phyloP scores from a whole-genome alignment of 345 rosid genomes.

The Aquilaria yunnanensis region DNA sequence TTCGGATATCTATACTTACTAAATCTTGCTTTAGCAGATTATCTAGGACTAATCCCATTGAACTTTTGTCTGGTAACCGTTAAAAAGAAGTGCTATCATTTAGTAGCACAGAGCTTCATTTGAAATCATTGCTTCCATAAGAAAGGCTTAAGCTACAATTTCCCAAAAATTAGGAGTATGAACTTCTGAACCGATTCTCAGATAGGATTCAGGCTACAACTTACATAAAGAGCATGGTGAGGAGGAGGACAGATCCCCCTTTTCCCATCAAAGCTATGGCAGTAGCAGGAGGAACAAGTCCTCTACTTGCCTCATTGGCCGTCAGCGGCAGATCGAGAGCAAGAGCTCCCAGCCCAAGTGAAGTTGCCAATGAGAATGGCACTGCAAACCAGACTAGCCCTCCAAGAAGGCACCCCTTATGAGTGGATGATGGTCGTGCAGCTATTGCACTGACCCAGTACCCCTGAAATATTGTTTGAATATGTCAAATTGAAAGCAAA shows the following conservation, averaged over 20 bases:
- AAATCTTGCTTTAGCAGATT: too few relatives aligned
- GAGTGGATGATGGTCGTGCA: constrained; percentile 90
- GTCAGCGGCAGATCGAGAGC: constrained; percentile 86
- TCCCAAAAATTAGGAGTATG: too few relatives aligned
- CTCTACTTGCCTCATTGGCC: constrained; percentile 61
- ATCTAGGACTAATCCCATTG: too few relatives aligned
- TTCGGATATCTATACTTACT: too few relatives aligned
- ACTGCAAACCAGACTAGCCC: constrained; percentile 97
- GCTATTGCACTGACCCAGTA: constrained; percentile 99
- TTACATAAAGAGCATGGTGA: constrained; percentile 96
- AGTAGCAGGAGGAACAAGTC: constrained; percentile 90
- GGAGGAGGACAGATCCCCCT: constrained; percentile 81
- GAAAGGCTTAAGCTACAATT: too few relatives aligned
- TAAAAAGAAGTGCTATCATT: too few relatives aligned
- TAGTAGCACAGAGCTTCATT: too few relatives aligned
- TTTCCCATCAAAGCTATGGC: constrained; percentile 96
- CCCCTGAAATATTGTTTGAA: constrained; percentile 35
- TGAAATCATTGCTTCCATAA: too few relatives aligned
- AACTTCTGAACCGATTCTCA: too few relatives aligned
- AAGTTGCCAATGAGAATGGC: constrained; percentile 87
- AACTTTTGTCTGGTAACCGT: too few relatives aligned
- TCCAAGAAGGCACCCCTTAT: constrained; percentile 83
- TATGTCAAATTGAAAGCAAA: background rate
- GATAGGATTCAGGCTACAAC: constrained; percentile 14
- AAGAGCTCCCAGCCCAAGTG: constrained; percentile 91